These are phyloP conservation scores for Mortierella sp. DNA, from an alignment of 371 early-diverging fungal genomes.

Conservation along the genomic window DNA sequence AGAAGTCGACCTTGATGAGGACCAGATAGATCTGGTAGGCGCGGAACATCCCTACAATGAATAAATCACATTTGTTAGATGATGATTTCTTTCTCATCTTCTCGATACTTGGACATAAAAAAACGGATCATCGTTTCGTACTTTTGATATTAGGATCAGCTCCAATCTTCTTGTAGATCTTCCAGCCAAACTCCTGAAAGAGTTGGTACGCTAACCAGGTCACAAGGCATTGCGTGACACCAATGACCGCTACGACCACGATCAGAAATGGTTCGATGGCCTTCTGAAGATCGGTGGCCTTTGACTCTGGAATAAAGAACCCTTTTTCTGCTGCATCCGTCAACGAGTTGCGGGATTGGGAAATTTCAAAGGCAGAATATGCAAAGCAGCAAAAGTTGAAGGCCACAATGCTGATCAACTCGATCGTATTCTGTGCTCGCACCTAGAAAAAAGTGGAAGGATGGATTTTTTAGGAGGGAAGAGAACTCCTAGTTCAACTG, in stretches of 20 bases:
- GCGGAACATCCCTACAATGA: constrained; percentile 78
- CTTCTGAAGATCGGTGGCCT: constrained; percentile 12
- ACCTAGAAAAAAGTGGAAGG: constrained; percentile 61
- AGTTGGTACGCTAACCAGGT: constrained; percentile 57
- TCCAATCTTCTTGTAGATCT: constrained; percentile 93
- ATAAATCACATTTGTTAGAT: constrained; percentile 2
- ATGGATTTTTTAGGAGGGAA: no score
- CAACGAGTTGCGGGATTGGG: constrained; percentile 54
- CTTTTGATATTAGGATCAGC: constrained; percentile 89
- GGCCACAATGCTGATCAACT: constrained; percentile 83
- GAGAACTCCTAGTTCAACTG: no score
- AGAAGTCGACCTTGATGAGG: constrained; percentile 88
- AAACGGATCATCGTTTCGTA: constrained; percentile 45
- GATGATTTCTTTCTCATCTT: not conserved
- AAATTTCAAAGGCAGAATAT: constrained; percentile 76
- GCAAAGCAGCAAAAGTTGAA: constrained; percentile 83
- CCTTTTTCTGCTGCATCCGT: not conserved
- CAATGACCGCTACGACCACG: constrained; percentile 37
- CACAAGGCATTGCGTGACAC: constrained; percentile 30
- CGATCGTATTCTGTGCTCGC: constrained; percentile 86
- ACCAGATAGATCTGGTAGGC: constrained; percentile 89
- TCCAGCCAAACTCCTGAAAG: constrained; percentile 94
- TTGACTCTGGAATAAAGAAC: constrained; percentile 13
- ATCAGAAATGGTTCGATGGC: constrained; percentile 26
- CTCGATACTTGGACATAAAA: not conserved